phyloP scores from a whole-genome alignment of 1,284 basidiomycete genomes.

The Tremellales sp. region DNA sequence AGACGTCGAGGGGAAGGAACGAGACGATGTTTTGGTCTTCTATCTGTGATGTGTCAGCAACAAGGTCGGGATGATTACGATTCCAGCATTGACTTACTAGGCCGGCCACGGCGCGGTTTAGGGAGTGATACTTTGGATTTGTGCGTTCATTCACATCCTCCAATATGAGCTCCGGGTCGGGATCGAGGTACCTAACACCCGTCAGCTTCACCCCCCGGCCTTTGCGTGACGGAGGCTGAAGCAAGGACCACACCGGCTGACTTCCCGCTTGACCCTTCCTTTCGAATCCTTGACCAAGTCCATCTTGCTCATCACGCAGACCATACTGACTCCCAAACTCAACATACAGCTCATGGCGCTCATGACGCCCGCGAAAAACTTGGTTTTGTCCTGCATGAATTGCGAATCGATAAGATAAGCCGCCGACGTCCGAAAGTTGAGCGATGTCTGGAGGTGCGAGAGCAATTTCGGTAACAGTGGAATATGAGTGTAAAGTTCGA shows the following conservation, averaged over 20 bases:
- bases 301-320: conserved; percentile 99
- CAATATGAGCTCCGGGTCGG: conserved; percentile 87
- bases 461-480: conserved; percentile 89
- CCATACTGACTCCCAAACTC: conserved; percentile 91
- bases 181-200: conserved; percentile 78
- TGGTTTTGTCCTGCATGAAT: conserved; percentile 98
- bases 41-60: conserved; percentile 60
- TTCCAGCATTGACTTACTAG: conserved; percentile 57
- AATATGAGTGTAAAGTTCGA: conserved; percentile 98
- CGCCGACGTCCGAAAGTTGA: conserved; percentile 72
- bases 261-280: conserved; percentile 65
- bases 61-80: neutral
- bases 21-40: conserved; percentile 98
- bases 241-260: conserved; percentile 64
- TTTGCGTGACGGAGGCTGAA: neutral
- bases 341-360: conserved; percentile 99
- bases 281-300: conserved; percentile 80
- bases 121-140: conserved; percentile 84
- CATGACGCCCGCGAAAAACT: conserved; percentile 98
- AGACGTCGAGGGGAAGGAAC: conserved; percentile 91
- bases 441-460: conserved; percentile 55
- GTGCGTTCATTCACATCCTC: conserved; percentile 59
- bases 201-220: neutral
- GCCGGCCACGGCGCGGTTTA: conserved; percentile 93
- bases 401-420: conserved; percentile 95